These are phyloP conservation scores for Fusarium clavum DNA, from an alignment of 2,329 filamentous ascomycete species.

Conservation along the genomic window DNA sequence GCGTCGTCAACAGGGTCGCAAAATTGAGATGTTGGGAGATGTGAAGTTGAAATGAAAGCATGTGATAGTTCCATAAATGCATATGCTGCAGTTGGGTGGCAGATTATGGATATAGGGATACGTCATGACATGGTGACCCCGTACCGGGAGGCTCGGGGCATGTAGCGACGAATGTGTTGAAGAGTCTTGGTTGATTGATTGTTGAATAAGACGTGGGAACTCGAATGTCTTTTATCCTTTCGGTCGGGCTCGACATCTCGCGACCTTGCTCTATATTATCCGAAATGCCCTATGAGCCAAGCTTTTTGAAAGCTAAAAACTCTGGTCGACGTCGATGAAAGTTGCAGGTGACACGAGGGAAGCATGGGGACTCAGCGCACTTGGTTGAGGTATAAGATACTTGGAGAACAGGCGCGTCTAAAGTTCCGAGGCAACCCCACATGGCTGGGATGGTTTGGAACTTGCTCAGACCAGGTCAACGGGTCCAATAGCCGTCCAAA, in stretches of 20 bases:
- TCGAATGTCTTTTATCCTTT: conserved; percentile 20
- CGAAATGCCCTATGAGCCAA: conserved; percentile 3
- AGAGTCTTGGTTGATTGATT: conserved; percentile 8
- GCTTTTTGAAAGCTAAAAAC: conserved; percentile 17
- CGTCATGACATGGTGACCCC: conserved; percentile 29
- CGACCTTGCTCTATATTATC: not conserved
- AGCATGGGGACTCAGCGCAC: conserved; percentile 22
- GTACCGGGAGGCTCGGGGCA: conserved; percentile 35
- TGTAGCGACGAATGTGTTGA: conserved; percentile 32
- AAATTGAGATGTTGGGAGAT: conserved; percentile 33
- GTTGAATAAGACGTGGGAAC: conserved; percentile 14
- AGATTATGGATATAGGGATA: conserved; percentile 36
- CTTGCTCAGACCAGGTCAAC: conserved; percentile 6
- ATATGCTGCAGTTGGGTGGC: conserved; percentile 28
- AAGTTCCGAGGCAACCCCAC: conserved; percentile 40
- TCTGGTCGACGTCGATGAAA: conserved; percentile 41
- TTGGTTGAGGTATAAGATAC: conserved; percentile 29
- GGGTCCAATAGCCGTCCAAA: conserved; percentile 14
- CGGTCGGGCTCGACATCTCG: not conserved
- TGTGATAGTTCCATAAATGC: conserved; percentile 46
- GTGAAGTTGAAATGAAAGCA: conserved; percentile 35
- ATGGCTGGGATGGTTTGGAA: conserved; percentile 16
- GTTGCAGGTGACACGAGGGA: conserved; percentile 45
- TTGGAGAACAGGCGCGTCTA: conserved; percentile 3
- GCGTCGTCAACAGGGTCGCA: conserved; percentile 26